Evolutionary conservation across 805 yeast species (phyloP), one percentile per base, ranked within the genome.

Genomic region (Ogataea populi-albae): DNA sequence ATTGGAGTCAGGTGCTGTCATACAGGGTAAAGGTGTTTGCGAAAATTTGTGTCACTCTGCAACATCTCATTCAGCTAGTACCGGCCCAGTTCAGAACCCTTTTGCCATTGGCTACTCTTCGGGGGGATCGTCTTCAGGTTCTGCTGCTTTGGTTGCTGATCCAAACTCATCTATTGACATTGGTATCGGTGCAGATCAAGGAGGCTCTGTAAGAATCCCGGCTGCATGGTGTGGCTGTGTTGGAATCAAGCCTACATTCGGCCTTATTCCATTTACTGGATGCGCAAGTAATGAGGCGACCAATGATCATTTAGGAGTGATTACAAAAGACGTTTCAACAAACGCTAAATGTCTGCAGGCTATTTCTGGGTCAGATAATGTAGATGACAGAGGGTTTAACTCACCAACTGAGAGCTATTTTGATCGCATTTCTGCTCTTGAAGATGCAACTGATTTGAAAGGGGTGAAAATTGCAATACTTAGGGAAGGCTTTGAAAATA

Each of bases 61-160:
- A 6, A 38, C 46, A 4, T 46, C 50, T 45, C 55, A 58, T 45
- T 54, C 68, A 3, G 52, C 66, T 11, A 50, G 52, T 21, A 54
- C 61, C 29, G 78, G 77, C 1, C 51, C 66, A 12, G 64, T 69
- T 4, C 45, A 58, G 11, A 73, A 75, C 41, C 79, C 80, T 14
- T 52, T 36, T 52, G 59, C 55, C 17, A 21, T 29, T 37, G 64
- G 49, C 44, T 52, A 25, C 32, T 38, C 18, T 40, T 28, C 52
- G 4, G 52, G 80, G 3, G 80, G 79, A 4, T 68, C 75, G 5
- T 68, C 75, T 20, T 75, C 78, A 7, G 80, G 79, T 1, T 65
- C 32, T 34, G 50, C 41, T 11, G 40, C 41, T 14, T 59, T 71
- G 2, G 74, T 73, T 11, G 71, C 64, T 0, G 65, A 61, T 1